phyloP scores from a whole-genome alignment of 495 filamentous ascomycete genomes.

The Amphirosellinia nigrospora region DNA sequence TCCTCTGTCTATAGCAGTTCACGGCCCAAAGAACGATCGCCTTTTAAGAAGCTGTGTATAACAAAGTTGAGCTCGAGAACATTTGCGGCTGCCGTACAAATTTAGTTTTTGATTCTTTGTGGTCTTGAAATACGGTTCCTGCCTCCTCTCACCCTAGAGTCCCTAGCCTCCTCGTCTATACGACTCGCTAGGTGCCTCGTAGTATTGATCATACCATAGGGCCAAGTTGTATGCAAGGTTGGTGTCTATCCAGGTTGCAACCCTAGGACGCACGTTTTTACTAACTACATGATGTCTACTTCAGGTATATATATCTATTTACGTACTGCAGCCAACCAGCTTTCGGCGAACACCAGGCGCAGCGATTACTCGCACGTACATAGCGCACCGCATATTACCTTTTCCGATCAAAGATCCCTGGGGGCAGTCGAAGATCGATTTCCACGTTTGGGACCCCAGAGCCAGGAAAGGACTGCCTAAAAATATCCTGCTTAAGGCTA shows the following conservation, averaged over 20 bases:
- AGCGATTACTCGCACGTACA: constrained; percentile 23
- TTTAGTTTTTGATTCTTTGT: constrained; percentile 20
- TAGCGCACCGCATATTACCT: constrained; percentile 19
- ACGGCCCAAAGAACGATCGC: background rate
- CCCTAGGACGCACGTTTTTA: background rate
- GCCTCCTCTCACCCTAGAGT: background rate
- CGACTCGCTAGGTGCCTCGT: constrained; percentile 2
- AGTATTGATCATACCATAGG: constrained; percentile 17
- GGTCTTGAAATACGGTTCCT: constrained; percentile 7
- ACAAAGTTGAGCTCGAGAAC: constrained; percentile 5
- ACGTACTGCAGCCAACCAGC: constrained; percentile 20
- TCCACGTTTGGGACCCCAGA: constrained; percentile 13
- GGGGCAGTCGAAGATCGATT: constrained; percentile 13
- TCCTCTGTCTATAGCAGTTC: constrained; percentile 15
- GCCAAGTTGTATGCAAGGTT: constrained; percentile 22
- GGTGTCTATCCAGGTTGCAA: constrained; percentile 10
- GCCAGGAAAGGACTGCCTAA: constrained; percentile 2
- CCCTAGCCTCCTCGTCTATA: constrained; percentile 2
- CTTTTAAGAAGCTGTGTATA: background rate
- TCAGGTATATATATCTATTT: constrained; percentile 17
- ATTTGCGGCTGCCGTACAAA: constrained; percentile 21
- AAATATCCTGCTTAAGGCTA: background rate
- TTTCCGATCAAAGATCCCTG: constrained; percentile 15
- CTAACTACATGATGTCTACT: constrained; percentile 19
- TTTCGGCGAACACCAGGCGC: constrained; percentile 19